A percentile compares a stretch with the other conserved stretches of the same genome.
phyloP scores from a whole-genome alignment of 2,329 filamentous ascomycete species.

The Microsporum ferrugineum region DNA sequence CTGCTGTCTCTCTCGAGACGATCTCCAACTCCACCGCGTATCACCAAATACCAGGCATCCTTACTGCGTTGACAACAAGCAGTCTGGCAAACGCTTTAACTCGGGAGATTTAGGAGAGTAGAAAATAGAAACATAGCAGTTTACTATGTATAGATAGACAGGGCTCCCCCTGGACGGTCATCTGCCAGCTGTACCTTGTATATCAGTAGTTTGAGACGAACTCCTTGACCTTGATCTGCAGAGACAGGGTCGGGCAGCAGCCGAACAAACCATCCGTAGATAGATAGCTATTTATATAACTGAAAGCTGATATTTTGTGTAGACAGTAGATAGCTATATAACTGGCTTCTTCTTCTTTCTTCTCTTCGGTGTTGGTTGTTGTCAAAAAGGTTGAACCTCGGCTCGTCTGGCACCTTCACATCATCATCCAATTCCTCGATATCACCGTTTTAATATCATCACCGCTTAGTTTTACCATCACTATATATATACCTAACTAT shows the following conservation, averaged over 20 bases:
- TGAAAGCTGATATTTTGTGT: no score
- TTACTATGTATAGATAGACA: not conserved
- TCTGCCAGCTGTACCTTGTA: not conserved
- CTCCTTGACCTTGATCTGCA: not conserved
- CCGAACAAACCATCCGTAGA: no score
- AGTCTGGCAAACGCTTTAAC: no score
- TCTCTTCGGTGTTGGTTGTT: not conserved
- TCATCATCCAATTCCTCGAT: no score
- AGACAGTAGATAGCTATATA: not conserved
- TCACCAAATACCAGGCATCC: no score
- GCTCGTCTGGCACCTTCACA: not conserved
- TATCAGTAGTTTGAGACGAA: not conserved
- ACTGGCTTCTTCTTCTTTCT: not conserved
- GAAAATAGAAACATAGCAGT: not conserved
- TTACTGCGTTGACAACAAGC: no score
- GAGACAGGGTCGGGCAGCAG: no score
- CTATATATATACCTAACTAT: slow-evolving; percentile 1
- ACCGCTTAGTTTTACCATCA: not conserved
- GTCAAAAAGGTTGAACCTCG: not conserved
- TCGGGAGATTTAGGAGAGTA: not conserved
- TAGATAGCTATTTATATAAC: no score
- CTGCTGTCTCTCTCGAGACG: no score
- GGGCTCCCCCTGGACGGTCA: not conserved
- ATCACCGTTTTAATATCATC: not conserved
- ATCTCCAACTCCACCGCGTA: no score